A percentile compares a stretch with the other conserved stretches of the same genome.
Evolutionary conservation across 352 stramenopile genomes (phyloP).

Genomic region (Globisporangium carolinianum): DNA sequence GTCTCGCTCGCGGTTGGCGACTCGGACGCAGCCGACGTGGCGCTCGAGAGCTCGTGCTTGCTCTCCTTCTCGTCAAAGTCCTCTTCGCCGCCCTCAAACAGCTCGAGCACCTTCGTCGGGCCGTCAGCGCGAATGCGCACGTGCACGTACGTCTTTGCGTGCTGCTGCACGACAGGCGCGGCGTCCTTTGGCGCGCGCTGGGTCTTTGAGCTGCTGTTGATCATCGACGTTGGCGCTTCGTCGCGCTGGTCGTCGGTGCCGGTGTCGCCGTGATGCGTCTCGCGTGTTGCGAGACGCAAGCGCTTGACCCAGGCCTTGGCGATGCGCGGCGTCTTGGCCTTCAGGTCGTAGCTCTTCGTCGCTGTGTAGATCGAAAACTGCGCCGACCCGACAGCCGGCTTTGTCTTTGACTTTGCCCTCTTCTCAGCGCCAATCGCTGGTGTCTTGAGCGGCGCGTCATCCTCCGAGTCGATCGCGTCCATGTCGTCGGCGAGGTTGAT

Average conservation of each 20-base stretch:
- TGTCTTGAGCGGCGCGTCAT: constrained; percentile 24
- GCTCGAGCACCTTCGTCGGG: constrained; percentile 86
- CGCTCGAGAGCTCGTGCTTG: constrained; percentile 69
- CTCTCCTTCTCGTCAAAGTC: constrained; percentile 81
- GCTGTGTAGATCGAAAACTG: constrained; percentile 85
- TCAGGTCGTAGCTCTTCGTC: constrained; percentile 83
- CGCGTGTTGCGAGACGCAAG: constrained; percentile 57
- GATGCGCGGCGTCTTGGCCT: constrained; percentile 67
- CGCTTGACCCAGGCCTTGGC: constrained; percentile 63
- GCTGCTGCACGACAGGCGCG: constrained; percentile 52
- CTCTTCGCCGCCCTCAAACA: constrained; percentile 85
- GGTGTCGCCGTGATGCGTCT: constrained; percentile 3
- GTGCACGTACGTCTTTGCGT: constrained; percentile 83
- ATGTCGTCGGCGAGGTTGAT: constrained; percentile 68
- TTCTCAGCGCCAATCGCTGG: background rate
- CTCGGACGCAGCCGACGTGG: constrained; percentile 48
- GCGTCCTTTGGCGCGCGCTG: constrained; percentile 27
- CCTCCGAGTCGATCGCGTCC: constrained; percentile 44
- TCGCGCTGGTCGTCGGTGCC: constrained; percentile 14
- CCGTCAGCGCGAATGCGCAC: constrained; percentile 83
- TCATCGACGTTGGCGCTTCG: constrained; percentile 22
- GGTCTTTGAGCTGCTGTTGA: constrained; percentile 19
- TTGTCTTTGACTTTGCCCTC: constrained; percentile 8
- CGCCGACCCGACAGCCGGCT: constrained; percentile 35
- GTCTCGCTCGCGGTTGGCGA: constrained; percentile 67